Conservation (phyloP, 331 rosid genomes). For the Saraca asoca region DNA sequence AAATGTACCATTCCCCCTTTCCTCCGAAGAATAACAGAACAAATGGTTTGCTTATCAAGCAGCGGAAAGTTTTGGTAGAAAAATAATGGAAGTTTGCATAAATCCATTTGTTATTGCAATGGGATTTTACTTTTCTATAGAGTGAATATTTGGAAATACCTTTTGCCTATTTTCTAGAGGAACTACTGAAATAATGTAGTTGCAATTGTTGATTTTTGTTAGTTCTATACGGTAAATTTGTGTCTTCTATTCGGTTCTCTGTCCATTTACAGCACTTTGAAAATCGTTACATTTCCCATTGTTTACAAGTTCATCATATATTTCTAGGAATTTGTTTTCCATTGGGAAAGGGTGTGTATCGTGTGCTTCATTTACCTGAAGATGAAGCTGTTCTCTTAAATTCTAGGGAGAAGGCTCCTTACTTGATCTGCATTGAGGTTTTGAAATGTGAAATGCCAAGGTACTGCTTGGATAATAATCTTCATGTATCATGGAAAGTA, state of each 20-base stretch:
- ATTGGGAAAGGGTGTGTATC: conserved; percentile 89
- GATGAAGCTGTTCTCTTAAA: conserved; percentile 95
- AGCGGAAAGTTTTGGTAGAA: background rate
- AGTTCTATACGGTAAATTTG: conserved; percentile 19
- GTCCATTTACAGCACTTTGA: conserved; percentile 12
- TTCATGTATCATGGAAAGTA: conserved; percentile 20
- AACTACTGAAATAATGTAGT: conserved; percentile 8
- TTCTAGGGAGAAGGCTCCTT: conserved; percentile 98
- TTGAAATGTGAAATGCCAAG: conserved; percentile 84
- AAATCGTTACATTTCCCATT: background rate
- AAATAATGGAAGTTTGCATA: conserved; percentile 13
- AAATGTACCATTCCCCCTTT: background rate
- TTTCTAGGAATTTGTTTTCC: conserved; percentile 86
- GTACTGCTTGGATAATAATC: conserved; percentile 42
- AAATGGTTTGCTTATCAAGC: conserved; percentile 19
- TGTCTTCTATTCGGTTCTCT: conserved; percentile 13
- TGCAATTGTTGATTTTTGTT: conserved; percentile 21
- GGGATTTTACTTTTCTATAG: conserved; percentile 5
- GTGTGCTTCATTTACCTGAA: conserved; percentile 88
- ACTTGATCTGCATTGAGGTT: conserved; percentile 81
- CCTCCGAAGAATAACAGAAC: conserved; percentile 1
- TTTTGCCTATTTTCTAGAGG: conserved; percentile 16
- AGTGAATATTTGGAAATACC: background rate
- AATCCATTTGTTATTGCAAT: conserved; percentile 3
- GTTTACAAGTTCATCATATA: conserved; percentile 29